Conservation (phyloP, 345 rosid species). For the Eucalyptus brandiana region DNA sequence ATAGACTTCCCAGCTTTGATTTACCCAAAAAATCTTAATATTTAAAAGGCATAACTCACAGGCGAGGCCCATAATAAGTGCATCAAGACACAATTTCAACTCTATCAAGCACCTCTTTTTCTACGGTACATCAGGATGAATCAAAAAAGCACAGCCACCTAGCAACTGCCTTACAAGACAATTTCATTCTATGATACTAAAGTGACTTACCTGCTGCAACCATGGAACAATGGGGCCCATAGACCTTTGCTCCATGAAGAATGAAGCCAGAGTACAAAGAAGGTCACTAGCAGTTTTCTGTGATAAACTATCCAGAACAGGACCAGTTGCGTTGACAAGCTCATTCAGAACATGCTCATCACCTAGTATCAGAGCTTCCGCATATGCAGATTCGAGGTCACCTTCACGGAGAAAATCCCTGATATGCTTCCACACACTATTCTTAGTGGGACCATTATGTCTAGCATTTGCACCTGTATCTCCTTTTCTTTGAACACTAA, state of each 20-base stretch:
- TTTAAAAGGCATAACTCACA: neutral
- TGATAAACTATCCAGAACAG: slow-evolving; percentile 63
- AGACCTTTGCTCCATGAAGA: slow-evolving; percentile 59
- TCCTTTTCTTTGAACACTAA: slow-evolving; percentile 14
- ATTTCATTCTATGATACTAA: neutral
- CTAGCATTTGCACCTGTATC: slow-evolving; percentile 13
- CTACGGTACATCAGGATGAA: neutral
- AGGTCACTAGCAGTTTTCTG: slow-evolving; percentile 48
- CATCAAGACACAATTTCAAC: neutral
- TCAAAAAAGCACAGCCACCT: neutral
- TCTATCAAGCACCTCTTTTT: neutral
- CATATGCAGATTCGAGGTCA: slow-evolving; percentile 72
- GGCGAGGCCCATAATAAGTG: neutral
- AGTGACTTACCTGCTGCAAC: slow-evolving; percentile 76
- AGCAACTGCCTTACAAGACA: neutral
- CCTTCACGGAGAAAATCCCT: slow-evolving; percentile 50
- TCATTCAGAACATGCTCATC: slow-evolving; percentile 62
- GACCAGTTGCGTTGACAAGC: slow-evolving; percentile 86
- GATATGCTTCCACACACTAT: slow-evolving; percentile 40
- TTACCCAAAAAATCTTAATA: neutral
- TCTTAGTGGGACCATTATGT: slow-evolving; percentile 14
- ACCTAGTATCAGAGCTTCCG: slow-evolving; percentile 56
- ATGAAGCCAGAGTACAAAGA: slow-evolving; percentile 49
- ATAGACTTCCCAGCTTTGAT: neutral
- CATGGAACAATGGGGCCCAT: slow-evolving; percentile 61